Evolutionary conservation across 352 stramenopile species (phyloP).

Genomic region (Globisporangium barbulae): DNA sequence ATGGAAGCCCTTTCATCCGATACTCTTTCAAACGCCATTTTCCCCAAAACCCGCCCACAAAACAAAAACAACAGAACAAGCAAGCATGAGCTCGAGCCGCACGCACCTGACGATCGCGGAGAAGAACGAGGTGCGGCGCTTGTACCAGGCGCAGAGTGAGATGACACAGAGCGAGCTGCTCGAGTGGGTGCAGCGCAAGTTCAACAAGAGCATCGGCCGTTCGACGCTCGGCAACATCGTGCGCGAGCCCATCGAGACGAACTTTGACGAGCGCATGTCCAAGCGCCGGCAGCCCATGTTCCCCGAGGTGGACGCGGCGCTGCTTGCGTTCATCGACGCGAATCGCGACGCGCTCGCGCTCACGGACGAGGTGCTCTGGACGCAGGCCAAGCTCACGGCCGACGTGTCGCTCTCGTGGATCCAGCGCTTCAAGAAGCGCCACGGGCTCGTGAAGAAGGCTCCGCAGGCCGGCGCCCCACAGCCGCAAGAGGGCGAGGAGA

Average conservation of each 20-base stretch:
- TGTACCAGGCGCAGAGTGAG: conserved; percentile 3
- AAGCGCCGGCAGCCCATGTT: conserved; percentile 5
- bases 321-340: conserved; percentile 7
- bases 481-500: neutral
- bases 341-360: neutral
- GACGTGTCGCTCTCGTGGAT: conserved; percentile 14
- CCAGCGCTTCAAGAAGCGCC: conserved; percentile 15
- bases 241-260: conserved; percentile 13
- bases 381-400: conserved; percentile 10
- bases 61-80: neutral
- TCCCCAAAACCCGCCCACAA: neutral
- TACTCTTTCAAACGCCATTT: neutral
- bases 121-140: conserved; percentile 15
- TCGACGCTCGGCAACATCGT: conserved; percentile 16
- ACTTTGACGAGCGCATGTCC: conserved; percentile 6
- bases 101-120: conserved; percentile 16
- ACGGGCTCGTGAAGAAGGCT: neutral
- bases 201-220: conserved; percentile 13
- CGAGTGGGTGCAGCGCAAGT: conserved; percentile 11
- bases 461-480: neutral
- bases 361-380: conserved; percentile 12
- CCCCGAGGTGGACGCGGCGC: conserved; percentile 6
- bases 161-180: conserved; percentile 8
- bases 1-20: too few species aligned
- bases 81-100: conserved; percentile 7